These are phyloP conservation scores for Phycomyces blakesleeanus DNA, from an alignment of 192 early-diverging fungal genomes.

Conservation along the genomic window DNA sequence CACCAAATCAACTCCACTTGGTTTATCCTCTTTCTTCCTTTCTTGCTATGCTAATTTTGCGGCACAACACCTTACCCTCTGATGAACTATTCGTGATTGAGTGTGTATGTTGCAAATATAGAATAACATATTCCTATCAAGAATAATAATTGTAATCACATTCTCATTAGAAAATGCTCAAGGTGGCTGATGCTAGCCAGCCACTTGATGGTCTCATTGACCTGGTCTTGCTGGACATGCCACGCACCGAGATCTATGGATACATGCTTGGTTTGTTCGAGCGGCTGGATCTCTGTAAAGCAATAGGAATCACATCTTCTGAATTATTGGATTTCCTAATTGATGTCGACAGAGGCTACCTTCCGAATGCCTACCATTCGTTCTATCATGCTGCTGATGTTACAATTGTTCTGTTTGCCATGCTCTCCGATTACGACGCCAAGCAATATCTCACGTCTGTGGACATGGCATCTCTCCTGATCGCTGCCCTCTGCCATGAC, in stretches of 20 bases:
- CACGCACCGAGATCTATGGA: conserved; percentile 76
- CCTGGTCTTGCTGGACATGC: conserved; percentile 64
- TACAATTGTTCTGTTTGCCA: conserved; percentile 74
- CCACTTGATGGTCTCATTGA: conserved; percentile 35
- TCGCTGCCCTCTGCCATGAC: conserved; percentile 89
- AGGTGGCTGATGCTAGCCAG: conserved; percentile 40
- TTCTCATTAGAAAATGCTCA: conserved; percentile 47
- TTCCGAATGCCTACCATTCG: conserved; percentile 87
- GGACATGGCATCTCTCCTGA: conserved; percentile 72
- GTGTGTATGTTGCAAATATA: conserved; percentile 42
- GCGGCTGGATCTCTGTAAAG: conserved; percentile 56
- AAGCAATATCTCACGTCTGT: conserved; percentile 61
- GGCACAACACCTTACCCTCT: conserved; percentile 44
- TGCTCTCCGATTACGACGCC: conserved; percentile 66
- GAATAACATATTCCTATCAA: no score
- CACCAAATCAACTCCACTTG: neutral
- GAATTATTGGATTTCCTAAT: conserved; percentile 81
- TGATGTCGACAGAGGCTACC: conserved; percentile 79
- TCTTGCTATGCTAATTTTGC: conserved; percentile 41
- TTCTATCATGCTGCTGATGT: conserved; percentile 93
- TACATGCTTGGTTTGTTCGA: conserved; percentile 78
- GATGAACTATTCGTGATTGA: conserved; percentile 60
- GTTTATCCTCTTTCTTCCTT: neutral
- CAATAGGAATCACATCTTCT: conserved; percentile 53
- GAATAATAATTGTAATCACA: no score